Evolutionary conservation across 2,329 filamentous ascomycete species (phyloP).

Genomic region (Fusarium paranaense): DNA sequence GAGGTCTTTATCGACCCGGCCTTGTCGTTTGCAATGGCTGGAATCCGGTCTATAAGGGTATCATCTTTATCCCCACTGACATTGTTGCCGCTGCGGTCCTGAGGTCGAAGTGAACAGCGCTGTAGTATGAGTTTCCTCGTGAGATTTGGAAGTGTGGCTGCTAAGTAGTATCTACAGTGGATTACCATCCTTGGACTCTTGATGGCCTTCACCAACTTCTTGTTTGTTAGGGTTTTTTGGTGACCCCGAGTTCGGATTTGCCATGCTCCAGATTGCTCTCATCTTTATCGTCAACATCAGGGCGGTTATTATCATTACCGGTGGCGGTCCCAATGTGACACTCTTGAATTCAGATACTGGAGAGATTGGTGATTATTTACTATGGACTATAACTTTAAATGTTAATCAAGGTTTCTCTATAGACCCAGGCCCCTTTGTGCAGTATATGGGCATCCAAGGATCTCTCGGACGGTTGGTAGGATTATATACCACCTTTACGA

Average conservation of each 20-base stretch:
- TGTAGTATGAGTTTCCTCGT: background rate
- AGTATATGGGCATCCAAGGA: background rate
- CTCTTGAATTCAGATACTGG: background rate
- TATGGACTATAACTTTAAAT: background rate
- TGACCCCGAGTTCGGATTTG: constrained; percentile 12
- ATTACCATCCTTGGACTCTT: background rate
- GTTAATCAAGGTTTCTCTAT: background rate
- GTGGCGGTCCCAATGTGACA: background rate
- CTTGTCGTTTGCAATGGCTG: background rate
- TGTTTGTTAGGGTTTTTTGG: background rate
- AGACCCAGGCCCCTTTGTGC: background rate
- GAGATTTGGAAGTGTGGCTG: no score
- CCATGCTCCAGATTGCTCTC: constrained; percentile 6
- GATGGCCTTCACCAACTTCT: background rate
- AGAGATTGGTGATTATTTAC: background rate
- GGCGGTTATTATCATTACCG: background rate
- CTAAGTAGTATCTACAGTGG: background rate
- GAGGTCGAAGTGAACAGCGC: constrained; percentile 3
- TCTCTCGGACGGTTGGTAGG: background rate
- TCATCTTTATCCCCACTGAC: constrained; percentile 3
- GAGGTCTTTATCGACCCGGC: background rate
- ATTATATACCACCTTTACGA: background rate
- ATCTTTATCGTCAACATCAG: constrained; percentile 4
- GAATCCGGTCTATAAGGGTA: background rate
- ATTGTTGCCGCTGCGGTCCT: constrained; percentile 11